Evolutionary conservation across 257 asterid species (phyloP).

Genomic region (Penstemon eatonii): DNA sequence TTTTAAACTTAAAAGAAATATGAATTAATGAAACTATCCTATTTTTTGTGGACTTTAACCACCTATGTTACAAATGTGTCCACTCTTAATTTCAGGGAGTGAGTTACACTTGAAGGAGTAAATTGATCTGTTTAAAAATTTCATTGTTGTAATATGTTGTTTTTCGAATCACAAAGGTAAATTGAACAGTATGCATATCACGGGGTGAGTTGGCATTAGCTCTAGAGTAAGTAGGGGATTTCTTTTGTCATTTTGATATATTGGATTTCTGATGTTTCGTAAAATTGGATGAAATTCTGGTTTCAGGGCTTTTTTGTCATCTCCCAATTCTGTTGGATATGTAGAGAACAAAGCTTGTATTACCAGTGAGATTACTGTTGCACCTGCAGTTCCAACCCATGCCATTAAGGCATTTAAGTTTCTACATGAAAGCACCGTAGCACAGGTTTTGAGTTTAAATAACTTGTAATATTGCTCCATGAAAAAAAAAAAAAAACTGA

Average conservation of each 20-base stretch:
- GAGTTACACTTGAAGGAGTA: too few relatives aligned
- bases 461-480: not conserved
- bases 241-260: not conserved
- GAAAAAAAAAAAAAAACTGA: not conserved
- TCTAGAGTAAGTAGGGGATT: not conserved
- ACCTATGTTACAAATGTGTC: too few relatives aligned
- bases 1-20: too few relatives aligned
- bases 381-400: constrained; percentile 42
- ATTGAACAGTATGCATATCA: too few relatives aligned
- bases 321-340: constrained; percentile 34
- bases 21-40: too few relatives aligned
- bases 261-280: not conserved
- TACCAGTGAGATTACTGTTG: constrained; percentile 19
- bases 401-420: constrained; percentile 59
- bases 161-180: too few relatives aligned
- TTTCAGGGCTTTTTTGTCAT: constrained; percentile 55
- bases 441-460: constrained; percentile 44
- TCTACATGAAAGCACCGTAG: constrained; percentile 48
- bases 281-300: not conserved
- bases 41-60: too few relatives aligned
- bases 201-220: too few relatives aligned
- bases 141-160: too few relatives aligned
- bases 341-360: constrained; percentile 37
- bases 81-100: too few relatives aligned
- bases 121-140: too few relatives aligned